phyloP scores from a whole-genome alignment of 495 filamentous ascomycete species.

The Penicillium psychrofluorescens region DNA sequence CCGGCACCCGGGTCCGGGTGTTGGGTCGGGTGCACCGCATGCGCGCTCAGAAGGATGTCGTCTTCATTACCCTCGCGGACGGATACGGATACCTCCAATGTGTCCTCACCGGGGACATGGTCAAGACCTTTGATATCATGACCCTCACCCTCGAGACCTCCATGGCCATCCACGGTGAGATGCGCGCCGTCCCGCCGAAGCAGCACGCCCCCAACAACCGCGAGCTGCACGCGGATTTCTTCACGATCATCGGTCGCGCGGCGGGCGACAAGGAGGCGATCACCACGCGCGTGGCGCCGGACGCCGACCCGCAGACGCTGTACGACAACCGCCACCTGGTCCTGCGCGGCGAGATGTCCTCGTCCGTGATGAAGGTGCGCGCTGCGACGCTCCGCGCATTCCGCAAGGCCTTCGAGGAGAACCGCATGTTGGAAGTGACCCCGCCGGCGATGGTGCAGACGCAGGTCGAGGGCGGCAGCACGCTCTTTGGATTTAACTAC shows the following conservation, averaged over 20 bases:
- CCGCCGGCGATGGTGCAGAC: slow-evolving; percentile 98
- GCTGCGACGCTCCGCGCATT: slow-evolving; percentile 80
- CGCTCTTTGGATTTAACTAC: slow-evolving; percentile 90
- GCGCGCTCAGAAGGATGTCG: slow-evolving; percentile 75
- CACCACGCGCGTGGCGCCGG: slow-evolving; percentile 77
- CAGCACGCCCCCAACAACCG: slow-evolving; percentile 78
- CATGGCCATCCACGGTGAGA: slow-evolving; percentile 79
- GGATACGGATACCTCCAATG: slow-evolving; percentile 90
- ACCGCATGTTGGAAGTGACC: slow-evolving; percentile 73
- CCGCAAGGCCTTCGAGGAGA: slow-evolving; percentile 69
- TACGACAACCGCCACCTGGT: slow-evolving; percentile 86
- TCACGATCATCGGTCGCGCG: slow-evolving; percentile 74
- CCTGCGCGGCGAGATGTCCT: slow-evolving; percentile 80
- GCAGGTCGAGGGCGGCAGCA: slow-evolving; percentile 92
- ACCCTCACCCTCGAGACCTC: slow-evolving; percentile 86
- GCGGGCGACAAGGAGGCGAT: slow-evolving; percentile 89
- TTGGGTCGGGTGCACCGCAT: slow-evolving; percentile 81
- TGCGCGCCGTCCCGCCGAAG: slow-evolving; percentile 74
- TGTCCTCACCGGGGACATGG: slow-evolving; percentile 73
- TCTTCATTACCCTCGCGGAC: slow-evolving; percentile 82
- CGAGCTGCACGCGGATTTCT: slow-evolving; percentile 93
- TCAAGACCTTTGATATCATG: slow-evolving; percentile 87
- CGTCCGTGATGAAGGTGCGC: slow-evolving; percentile 86
- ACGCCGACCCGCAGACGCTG: slow-evolving; percentile 75
- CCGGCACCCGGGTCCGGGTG: slow-evolving; percentile 74